phyloP scores from a whole-genome alignment of 1,139 yeast genomes.

The Petasospora rhodanensis region DNA sequence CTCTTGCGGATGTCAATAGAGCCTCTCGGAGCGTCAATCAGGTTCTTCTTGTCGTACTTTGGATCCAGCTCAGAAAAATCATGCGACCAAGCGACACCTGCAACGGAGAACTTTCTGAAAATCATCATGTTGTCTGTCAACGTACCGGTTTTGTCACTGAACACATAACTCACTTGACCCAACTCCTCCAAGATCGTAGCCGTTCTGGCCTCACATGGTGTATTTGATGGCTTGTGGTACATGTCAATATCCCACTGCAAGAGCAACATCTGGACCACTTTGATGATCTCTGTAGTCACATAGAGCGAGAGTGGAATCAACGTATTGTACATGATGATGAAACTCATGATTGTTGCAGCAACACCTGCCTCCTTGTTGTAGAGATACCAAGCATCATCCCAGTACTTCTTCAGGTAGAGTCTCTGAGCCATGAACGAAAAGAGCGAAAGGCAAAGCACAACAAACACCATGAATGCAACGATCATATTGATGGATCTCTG shows the following conservation, averaged over 20 bases:
- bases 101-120: constrained; percentile 76
- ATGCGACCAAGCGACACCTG: constrained; percentile 89
- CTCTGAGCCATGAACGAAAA: constrained; percentile 82
- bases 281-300: constrained; percentile 94
- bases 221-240: constrained; percentile 80
- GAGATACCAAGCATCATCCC: constrained; percentile 69
- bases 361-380: constrained; percentile 72
- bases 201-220: constrained; percentile 93
- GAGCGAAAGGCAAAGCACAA: constrained; percentile 69
- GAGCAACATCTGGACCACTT: constrained; percentile 75
- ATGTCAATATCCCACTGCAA: constrained; percentile 90
- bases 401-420: constrained; percentile 40
- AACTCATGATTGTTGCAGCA: constrained; percentile 91
- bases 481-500: constrained; percentile 79
- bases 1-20: constrained; percentile 37
- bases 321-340: constrained; percentile 94
- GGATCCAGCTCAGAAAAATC: constrained; percentile 41
- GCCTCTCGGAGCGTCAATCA: constrained; percentile 18
- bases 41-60: constrained; percentile 1
- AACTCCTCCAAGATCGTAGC: constrained; percentile 94
- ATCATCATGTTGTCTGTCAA: constrained; percentile 88
- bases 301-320: constrained; percentile 91
- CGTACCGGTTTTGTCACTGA: constrained; percentile 97
- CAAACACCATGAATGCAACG: constrained; percentile 80
- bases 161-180: constrained; percentile 93